Evolutionary conservation across 2,329 filamentous ascomycete genomes (phyloP), one percentile per base, ranked within the genome.

Genomic region (Alternaria burnsii): DNA sequence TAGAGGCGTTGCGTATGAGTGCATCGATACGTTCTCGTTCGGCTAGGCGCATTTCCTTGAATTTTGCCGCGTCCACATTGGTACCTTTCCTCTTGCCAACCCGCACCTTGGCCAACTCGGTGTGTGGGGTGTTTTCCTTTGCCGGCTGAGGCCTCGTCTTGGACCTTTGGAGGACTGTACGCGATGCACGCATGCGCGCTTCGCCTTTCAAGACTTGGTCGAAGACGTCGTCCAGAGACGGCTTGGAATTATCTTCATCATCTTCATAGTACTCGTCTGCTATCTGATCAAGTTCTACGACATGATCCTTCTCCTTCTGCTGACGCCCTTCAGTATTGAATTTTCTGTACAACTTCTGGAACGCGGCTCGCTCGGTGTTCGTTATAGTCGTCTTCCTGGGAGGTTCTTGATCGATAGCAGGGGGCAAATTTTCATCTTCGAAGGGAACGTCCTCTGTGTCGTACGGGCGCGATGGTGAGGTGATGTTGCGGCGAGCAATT

Each of bases 1-100:
- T 86, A 59, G 80, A 67, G 18, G 88, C 88, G 2, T 69, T 73
- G 11, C 80, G 76, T 79, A 94, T 85, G 40, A 86, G 70, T 6
- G 67, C 63, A 62, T 86, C 84, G 9, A 92, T 82, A 10, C 86
- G 80, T 26, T 71, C 66, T 47, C 83, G 81, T 71, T 89, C 87
- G 7, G 47, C 55, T 8, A 62, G 26, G 26, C 69, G 59, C 14
- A 69, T 47, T 32, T 60, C 55, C 28, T 46, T 74, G 44, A 58
- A 55, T 38, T 32, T 55, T n/a, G 48, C 52, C 16, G 65, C 60
- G 24, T 73, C 67, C 24, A 54, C 40, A 20, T 28, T 42, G 6
- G 48, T 47, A 11, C 47, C 52, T 22, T 44, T 63, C 52, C 24
- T 41, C 20, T 44, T 63, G 26, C 63, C 58, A 47, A 47, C 64